Evolutionary conservation across 805 yeast species (phyloP).

Genomic region (Schizosaccharomyces lindneri): DNA sequence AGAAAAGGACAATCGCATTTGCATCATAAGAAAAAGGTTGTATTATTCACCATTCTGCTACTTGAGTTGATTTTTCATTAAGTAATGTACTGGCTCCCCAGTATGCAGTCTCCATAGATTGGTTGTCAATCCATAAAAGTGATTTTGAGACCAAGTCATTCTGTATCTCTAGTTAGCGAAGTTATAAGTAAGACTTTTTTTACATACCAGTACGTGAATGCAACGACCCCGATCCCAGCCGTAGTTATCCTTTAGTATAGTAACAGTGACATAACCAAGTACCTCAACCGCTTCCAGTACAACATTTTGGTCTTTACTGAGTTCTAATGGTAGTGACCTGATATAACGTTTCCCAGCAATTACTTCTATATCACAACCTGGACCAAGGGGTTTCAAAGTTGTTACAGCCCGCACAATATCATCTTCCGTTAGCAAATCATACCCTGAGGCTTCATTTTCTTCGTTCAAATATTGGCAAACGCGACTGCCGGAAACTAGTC

Average conservation of each 20-base stretch:
- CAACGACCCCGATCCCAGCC: constrained; percentile 47
- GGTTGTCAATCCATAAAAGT: constrained; percentile 56
- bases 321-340: constrained; percentile 36
- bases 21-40: no score
- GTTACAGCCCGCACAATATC: constrained; percentile 36
- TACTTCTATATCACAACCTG: constrained; percentile 39
- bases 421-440: constrained; percentile 13
- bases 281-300: constrained; percentile 55
- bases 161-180: constrained; percentile 12
- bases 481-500: constrained; percentile 41
- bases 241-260: constrained; percentile 45
- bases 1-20: no score
- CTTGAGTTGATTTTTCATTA: not conserved
- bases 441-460: not conserved
- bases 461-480: constrained; percentile 15
- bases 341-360: constrained; percentile 33
- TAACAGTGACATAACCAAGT: constrained; percentile 45
- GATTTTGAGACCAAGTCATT: constrained; percentile 67
- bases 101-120: constrained; percentile 14
- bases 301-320: constrained; percentile 41
- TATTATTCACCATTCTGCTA: no score
- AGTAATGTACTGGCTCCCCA: constrained; percentile 10
- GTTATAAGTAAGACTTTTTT: not conserved
- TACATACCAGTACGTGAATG: constrained; percentile 18
- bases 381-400: constrained; percentile 33